Evolutionary conservation across 495 filamentous ascomycete species (phyloP), one percentile per base, ranked within the genome.

Genomic region (Friedmanniomyces simplex): DNA sequence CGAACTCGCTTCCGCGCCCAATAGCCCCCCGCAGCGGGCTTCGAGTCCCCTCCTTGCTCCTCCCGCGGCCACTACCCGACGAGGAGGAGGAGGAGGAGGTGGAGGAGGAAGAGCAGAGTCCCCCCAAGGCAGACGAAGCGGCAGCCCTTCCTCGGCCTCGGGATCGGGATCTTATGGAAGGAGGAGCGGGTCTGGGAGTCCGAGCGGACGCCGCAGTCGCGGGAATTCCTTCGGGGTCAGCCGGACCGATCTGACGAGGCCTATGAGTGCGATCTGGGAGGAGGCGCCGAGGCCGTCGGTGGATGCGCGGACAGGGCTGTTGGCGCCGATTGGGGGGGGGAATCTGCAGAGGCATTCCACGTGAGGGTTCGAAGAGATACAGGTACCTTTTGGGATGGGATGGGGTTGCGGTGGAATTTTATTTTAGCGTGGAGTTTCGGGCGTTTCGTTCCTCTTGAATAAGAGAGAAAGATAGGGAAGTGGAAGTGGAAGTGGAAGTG

Each of bases 181-280:
- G 47, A 50, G 25, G 14, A 30, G 55, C 6, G n/a, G 16, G 22
- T 37, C 18, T 12, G 24, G 39, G 6, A 46, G 45, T 52, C 49
- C 49, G n/a, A n/a, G n/a, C 26, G 45, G 54, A 10, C 28, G 28
- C 10, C 13, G 22, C n/a, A 56, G 41, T 6, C 21, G 53, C 5
- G 24, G 55, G 22, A 50, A 28, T n/a, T 51, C 54, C 22, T 11
- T 49, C 1, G 45, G 41, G 7, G 20, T 26, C 2, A 57, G 55
- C 26, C 28, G 55, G 22, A 51, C 47, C 2, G 55, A 57, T 50
- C 30, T 57, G 45, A 50, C 45, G 28, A 21, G 55, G 47, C 55
- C 55, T 8, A 57, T 57, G 55, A 57, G 45, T 51, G 45, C 55
- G 45, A 57, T 57, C 3, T 51, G 24, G 8, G 55, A 57, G 25